Evolutionary conservation across 176 grass and related monocot species (phyloP), one percentile per base, ranked within the genome.

Genomic region (Avena insularis): DNA sequence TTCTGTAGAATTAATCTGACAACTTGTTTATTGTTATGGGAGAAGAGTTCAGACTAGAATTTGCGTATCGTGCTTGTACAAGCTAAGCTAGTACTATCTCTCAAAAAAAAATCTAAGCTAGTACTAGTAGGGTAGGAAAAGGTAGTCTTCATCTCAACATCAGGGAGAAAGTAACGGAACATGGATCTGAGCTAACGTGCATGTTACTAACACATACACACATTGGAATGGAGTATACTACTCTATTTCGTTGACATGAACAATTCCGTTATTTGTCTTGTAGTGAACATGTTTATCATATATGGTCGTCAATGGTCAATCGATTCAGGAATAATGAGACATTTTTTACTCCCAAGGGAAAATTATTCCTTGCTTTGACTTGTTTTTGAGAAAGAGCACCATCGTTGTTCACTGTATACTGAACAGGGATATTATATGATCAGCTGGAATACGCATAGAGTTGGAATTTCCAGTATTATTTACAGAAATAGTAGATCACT

Each of bases 221-320:
- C 73, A 54, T 27, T 16, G 61, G 61, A 27, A 12, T 65, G 3
- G 25, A 76, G 23, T 29, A 54, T 76, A 76, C 7, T 17, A 15
- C 14, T 76, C 14, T 76, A 76, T 76, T 29, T 54, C 7, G 0
- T 76, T 76, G 14, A 54, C 73, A 3, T 33, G 14, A 76, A 54
- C 1, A 33, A 17, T 31, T 76, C 25, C 0, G 3, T 23, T 47
- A 0, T n/a, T 71, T 72, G 13, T 54, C 23, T 31, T 54, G 3
- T 75, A 54, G 31, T 54, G 13, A 27, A 75, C 46, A 75, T 76
- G 21, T 54, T 76, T 33, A 76, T 54, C 25, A 31, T 76, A 31
- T 40, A 43, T 70, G 15, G 35, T 38, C 40, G 16, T 57, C 21
- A 47, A 73, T 47, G 40, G 20, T 3, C 20, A 73, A 23, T 7